Conservation (phyloP, 2,329 filamentous ascomycete genomes). For the Colletotrichum sublineola region DNA sequence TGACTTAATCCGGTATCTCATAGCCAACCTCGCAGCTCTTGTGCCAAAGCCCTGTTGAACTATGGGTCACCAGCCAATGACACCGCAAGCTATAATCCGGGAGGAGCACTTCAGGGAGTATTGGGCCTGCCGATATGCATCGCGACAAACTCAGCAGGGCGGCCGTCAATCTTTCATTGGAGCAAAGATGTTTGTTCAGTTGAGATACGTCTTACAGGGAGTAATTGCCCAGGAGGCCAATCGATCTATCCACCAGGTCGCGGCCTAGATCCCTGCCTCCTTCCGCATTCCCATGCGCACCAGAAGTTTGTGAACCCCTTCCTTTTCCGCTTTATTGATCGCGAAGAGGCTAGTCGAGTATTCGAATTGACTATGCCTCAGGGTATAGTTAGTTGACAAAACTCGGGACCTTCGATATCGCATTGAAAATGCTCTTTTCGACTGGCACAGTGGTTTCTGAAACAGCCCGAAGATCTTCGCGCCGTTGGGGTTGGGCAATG, state of each 20-base stretch:
- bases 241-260: background rate
- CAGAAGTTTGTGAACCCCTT: background rate
- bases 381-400: background rate
- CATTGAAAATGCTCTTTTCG: background rate
- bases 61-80: background rate
- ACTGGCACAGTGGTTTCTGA: background rate
- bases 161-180: background rate
- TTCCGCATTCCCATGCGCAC: background rate
- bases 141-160: background rate
- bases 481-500: background rate
- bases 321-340: background rate
- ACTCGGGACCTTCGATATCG: too few species aligned
- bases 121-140: background rate
- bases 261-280: background rate
- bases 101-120: background rate
- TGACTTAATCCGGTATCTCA: too few species aligned
- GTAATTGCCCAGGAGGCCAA: too few species aligned
- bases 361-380: background rate
- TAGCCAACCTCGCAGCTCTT: background rate
- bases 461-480: background rate
- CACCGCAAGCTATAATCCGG: too few species aligned
- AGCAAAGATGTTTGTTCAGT: background rate
- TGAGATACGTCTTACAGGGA: background rate
- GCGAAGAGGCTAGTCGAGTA: background rate
- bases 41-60: background rate